phyloP scores from a whole-genome alignment of 2,329 filamentous ascomycete genomes.

The Cladophialophora immunda region DNA sequence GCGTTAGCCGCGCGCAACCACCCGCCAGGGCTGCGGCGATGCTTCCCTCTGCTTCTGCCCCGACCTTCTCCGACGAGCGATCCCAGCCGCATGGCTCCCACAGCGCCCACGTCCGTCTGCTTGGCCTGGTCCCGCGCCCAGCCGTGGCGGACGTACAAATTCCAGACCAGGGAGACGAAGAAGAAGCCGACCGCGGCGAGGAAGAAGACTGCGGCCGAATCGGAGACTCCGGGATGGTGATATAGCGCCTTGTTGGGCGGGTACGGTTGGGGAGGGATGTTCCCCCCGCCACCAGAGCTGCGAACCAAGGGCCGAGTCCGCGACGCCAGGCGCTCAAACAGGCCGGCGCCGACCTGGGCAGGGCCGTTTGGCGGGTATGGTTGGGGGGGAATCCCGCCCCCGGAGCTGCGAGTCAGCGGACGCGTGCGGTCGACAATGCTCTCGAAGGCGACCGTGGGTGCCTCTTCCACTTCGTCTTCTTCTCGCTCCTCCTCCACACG shows the following conservation, averaged over 20 bases:
- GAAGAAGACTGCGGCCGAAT: conserved; percentile 21
- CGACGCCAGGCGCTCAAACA: background rate
- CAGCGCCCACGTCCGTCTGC: conserved; percentile 7
- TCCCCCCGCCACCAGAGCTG: background rate
- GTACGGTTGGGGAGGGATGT: background rate
- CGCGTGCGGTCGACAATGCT: background rate
- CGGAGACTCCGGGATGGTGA: background rate
- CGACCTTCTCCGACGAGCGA: background rate
- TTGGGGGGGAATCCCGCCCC: too few species aligned
- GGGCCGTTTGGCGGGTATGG: background rate
- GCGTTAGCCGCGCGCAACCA: background rate
- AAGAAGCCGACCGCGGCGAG: conserved; percentile 25
- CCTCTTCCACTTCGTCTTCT: background rate
- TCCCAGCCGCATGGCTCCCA: conserved; percentile 1
- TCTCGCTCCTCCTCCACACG: background rate
- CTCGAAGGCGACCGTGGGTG: background rate
- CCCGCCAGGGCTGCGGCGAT: background rate
- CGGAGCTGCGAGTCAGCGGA: background rate
- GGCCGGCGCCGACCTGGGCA: background rate
- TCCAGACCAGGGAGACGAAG: conserved; percentile 21
- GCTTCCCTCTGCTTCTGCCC: background rate
- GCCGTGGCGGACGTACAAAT: conserved; percentile 25
- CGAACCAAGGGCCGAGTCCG: too few species aligned
- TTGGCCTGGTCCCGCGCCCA: conserved; percentile 18
- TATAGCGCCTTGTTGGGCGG: background rate